These are phyloP conservation scores for Nidula microcarpa DNA, from an alignment of 768 basidiomycete genomes.

Conservation along the genomic window DNA sequence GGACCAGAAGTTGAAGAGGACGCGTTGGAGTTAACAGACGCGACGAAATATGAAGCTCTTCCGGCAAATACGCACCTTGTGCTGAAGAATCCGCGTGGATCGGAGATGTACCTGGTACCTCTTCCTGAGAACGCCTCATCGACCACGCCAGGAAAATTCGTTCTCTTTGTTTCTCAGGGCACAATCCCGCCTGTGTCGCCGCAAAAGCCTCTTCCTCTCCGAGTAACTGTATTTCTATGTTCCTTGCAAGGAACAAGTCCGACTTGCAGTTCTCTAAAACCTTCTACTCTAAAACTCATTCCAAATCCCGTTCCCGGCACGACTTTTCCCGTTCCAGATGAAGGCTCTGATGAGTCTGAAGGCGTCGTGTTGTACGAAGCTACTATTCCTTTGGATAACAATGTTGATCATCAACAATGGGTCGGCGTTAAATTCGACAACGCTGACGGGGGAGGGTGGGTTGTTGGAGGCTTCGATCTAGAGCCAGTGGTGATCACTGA, in stretches of 20 bases:
- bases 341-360: constrained; percentile 74
- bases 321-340: constrained; percentile 62
- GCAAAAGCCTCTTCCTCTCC: constrained; percentile 39
- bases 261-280: constrained; percentile 37
- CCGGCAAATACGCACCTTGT: constrained; percentile 32
- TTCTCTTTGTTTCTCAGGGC: constrained; percentile 62
- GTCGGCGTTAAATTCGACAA: constrained; percentile 52
- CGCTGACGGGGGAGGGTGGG: constrained; percentile 57
- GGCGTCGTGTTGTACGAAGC: constrained; percentile 66
- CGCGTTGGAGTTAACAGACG: constrained; percentile 14
- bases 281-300: constrained; percentile 53
- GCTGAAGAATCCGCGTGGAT: constrained; percentile 37
- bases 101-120: constrained; percentile 52
- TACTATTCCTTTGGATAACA: constrained; percentile 21
- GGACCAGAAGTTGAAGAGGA: constrained; percentile 2
- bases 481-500: constrained; percentile 25
- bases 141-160: constrained; percentile 27
- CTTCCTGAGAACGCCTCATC: constrained; percentile 17
- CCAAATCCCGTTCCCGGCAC: constrained; percentile 53
- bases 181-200: constrained; percentile 49
- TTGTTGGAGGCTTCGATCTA: constrained; percentile 50
- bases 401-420: constrained; percentile 22
- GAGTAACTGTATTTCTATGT: constrained; percentile 48
- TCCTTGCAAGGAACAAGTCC: constrained; percentile 11
- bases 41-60: constrained; percentile 31